Base-by-base conservation (phyloP, 192 early-diverging fungal species). In the Rhizophagus clarus region DNA sequence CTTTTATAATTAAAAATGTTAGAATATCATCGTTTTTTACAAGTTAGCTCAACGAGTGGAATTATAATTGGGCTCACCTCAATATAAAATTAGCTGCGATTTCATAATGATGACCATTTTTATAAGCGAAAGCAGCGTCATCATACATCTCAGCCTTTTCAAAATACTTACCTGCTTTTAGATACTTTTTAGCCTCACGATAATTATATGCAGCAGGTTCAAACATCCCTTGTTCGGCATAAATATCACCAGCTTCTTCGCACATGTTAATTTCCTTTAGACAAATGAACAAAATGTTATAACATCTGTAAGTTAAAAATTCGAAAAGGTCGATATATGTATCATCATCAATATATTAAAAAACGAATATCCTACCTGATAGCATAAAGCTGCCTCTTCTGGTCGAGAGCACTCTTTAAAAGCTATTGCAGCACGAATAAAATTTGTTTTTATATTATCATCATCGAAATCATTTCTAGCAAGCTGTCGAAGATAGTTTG, bases 141-240 rank as follows among this genome's bases (percentile, higher is more conserved):
- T 34, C 24, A 66, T 77, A 77, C 42, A 51, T 77, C 22, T 77
- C 29, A 45, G n/a, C 76, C 28, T 49, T 67, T 77, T 77, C 62
- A 26, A 47, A 77, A 66, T 49, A 45, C 1, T 47, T 20, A 56
- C 61, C 76, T 4, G 76, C 76, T 26, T 45, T 15, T 5, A 67
- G 0, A 22, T 26, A 67, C 7, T 6, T 66, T 2, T 77, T 45
- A 0, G 10, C 24, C 6, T 64, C 31, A 24, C 47, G 6, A 45
- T 47, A 77, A 51, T 42, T 67, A 49, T 12, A 20, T 6, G 76
- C 76, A 20, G 76, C 76, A 67, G 4, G 2, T 37, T 77, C 76
- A 11, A 67, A 77, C 24, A 49, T 77, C 4, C 49, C 14, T 14
- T 26, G 2, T 77, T 64, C 8, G 6, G 12, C 22, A 29, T 66